These are phyloP conservation scores for Wickerhamomyces alni DNA, from an alignment of 805 yeast genomes.

Conservation along the genomic window DNA sequence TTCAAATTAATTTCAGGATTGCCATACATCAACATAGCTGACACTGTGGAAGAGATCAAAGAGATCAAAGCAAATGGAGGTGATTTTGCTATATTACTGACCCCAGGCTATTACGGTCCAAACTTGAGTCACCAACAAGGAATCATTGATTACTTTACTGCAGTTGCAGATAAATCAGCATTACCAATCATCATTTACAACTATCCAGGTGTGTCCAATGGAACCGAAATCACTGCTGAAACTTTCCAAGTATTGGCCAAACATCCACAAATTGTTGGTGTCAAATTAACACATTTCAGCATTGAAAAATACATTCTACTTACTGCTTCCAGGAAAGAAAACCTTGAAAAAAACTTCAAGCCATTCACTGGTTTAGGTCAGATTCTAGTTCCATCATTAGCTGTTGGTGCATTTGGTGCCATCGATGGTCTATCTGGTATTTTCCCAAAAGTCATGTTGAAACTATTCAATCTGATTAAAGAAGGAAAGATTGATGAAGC, in stretches of 20 bases:
- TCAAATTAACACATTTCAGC: constrained; percentile 40
- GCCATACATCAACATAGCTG: constrained; percentile 22
- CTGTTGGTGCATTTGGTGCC: constrained; percentile 41
- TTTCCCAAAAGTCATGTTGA: constrained; percentile 41
- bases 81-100: constrained; percentile 27
- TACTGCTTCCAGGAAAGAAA: constrained; percentile 30
- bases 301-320: constrained; percentile 37
- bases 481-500: constrained; percentile 36
- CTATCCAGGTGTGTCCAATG: constrained; percentile 33
- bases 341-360: constrained; percentile 31
- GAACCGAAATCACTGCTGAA: constrained; percentile 23
- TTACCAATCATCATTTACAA: constrained; percentile 32
- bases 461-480: constrained; percentile 28
- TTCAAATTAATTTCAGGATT: constrained; percentile 31
- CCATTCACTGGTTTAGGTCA: constrained; percentile 50
- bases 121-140: constrained; percentile 28
- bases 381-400: constrained; percentile 39
- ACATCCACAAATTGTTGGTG: constrained; percentile 33
- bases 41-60: constrained; percentile 23
- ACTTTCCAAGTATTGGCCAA: constrained; percentile 22
- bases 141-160: constrained; percentile 25
- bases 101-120: constrained; percentile 33
- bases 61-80: constrained; percentile 29
- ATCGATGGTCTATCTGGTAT: constrained; percentile 48
- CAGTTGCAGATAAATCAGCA: constrained; percentile 27